phyloP scores from a whole-genome alignment of 352 stramenopile species.

The Globisporangium rhizosaccharum region DNA sequence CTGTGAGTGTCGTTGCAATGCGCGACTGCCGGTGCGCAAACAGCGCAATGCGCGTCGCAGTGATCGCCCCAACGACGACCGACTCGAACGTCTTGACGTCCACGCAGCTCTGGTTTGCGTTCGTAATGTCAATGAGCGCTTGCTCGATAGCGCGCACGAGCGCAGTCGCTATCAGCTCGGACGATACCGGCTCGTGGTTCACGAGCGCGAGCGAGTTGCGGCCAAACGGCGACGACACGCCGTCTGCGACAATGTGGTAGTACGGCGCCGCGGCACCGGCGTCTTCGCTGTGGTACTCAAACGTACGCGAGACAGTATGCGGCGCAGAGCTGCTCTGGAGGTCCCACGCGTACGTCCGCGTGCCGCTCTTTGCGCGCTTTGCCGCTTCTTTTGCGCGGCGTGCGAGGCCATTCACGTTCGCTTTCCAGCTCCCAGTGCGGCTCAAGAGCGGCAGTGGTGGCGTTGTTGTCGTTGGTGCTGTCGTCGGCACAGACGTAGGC shows the following conservation, averaged over 20 bases:
- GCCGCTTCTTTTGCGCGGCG: conserved; percentile 8
- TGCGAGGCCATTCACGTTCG: conserved; percentile 17
- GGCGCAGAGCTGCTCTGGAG: conserved; percentile 16
- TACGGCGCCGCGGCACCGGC: conserved; percentile 42
- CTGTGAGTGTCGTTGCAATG: conserved; percentile 59
- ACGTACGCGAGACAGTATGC: conserved; percentile 34
- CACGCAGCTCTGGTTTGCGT: conserved; percentile 36
- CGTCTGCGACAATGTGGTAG: conserved; percentile 79
- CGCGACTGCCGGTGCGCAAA: conserved; percentile 51
- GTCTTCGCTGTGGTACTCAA: conserved; percentile 71
- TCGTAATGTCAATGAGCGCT: conserved; percentile 51
- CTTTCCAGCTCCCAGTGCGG: conserved; percentile 17
- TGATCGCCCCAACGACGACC: conserved; percentile 47
- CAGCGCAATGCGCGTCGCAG: conserved; percentile 50
- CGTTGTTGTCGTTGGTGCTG: background rate
- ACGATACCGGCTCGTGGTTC: conserved; percentile 37
- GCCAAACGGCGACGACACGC: conserved; percentile 60
- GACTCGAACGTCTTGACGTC: conserved; percentile 38
- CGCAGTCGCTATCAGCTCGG: conserved; percentile 43
- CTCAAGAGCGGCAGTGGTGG: background rate
- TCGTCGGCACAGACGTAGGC: no score
- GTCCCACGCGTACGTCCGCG: conserved; percentile 10
- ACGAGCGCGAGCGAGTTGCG: conserved; percentile 22
- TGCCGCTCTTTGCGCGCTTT: conserved; percentile 1
- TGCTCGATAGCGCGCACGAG: conserved; percentile 47